These are phyloP conservation scores for Saussurea involucrata DNA, from an alignment of 129 eudicot genomes.

Conservation along the genomic window DNA sequence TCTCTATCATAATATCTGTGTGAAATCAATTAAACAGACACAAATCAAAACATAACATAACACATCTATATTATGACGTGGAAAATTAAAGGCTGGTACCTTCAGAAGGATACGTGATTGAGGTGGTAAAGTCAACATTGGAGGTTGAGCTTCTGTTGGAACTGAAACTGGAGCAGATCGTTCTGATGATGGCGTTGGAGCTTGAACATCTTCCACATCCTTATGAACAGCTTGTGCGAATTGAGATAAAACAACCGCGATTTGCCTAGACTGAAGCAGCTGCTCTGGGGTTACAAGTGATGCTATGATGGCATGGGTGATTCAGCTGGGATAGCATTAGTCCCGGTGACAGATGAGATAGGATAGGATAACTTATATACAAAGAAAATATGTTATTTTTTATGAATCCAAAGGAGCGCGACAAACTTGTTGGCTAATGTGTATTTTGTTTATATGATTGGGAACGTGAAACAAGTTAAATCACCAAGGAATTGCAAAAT, in stretches of 20 bases:
- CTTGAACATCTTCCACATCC: slow-evolving; percentile 71
- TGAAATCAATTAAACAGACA: not conserved
- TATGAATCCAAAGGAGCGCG: not conserved
- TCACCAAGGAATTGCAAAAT: slow-evolving; percentile 74
- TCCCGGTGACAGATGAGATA: slow-evolving; percentile 27
- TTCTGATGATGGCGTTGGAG: slow-evolving; percentile 34
- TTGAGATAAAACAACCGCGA: slow-evolving; percentile 37
- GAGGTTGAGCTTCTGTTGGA: slow-evolving; percentile 68
- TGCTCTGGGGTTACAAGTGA: slow-evolving; percentile 80
- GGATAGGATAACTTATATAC: slow-evolving; percentile 25
- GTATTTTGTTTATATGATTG: slow-evolving; percentile 20
- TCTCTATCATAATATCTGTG: not conserved
- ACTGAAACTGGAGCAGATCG: slow-evolving; percentile 7
- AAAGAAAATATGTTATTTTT: not conserved
- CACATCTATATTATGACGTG: not conserved
- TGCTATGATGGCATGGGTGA: slow-evolving; percentile 44
- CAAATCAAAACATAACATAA: not conserved
- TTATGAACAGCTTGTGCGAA: slow-evolving; percentile 46
- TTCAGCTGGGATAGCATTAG: slow-evolving; percentile 36
- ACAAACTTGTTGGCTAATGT: not conserved
- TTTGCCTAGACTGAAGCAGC: slow-evolving; percentile 51
- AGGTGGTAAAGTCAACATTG: slow-evolving; percentile 72
- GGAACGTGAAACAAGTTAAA: slow-evolving; percentile 67
- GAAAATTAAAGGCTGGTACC: slow-evolving; percentile 31
- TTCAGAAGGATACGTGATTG: slow-evolving; percentile 43